A percentile compares a stretch with the other conserved stretches of the same genome.
These are phyloP conservation scores for Metahyphopichia silvanorum DNA, from an alignment of 805 yeast species.

Conservation along the genomic window DNA sequence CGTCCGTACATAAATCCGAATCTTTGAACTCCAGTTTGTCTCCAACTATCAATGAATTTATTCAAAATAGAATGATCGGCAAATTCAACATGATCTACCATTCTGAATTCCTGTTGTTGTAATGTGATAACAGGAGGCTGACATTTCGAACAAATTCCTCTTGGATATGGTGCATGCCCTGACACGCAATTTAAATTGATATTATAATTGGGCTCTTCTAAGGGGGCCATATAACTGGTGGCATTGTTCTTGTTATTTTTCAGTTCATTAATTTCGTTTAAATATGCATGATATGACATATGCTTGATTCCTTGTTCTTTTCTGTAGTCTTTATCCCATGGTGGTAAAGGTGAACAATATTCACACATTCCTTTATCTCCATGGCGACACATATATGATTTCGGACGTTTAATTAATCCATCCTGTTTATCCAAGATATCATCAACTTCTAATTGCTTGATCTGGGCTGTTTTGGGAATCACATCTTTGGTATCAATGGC, in stretches of 20 bases:
- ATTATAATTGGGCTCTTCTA: conserved; percentile 65
- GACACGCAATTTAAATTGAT: conserved; percentile 64
- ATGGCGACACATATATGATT: conserved; percentile 72
- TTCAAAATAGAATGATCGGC: conserved; percentile 71
- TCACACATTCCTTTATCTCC: conserved; percentile 97
- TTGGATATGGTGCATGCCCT: conserved; percentile 94
- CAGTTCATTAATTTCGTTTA: conserved; percentile 66
- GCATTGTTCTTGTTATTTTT: conserved; percentile 63
- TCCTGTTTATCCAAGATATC: conserved; percentile 56
- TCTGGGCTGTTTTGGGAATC: conserved; percentile 13
- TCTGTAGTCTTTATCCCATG: conserved; percentile 83
- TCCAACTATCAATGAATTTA: conserved; percentile 87
- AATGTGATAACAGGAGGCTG: conserved; percentile 95
- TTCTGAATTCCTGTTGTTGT: conserved; percentile 84
- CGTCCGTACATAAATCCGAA: conserved; percentile 82
- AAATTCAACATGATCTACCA: conserved; percentile 98
- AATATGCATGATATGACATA: conserved; percentile 78
- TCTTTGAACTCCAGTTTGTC: conserved; percentile 83
- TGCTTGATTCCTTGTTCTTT: conserved; percentile 80
- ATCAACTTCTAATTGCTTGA: conserved; percentile 67
- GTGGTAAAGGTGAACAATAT: conserved; percentile 92
- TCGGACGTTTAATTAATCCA: conserved; percentile 70
- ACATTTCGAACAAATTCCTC: conserved; percentile 92
- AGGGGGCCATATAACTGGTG: conserved; percentile 67
- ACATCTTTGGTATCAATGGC: conserved; percentile 6